Base-by-base conservation (phyloP, 164 flowering plant species). In the Euptelea pleiosperma region DNA sequence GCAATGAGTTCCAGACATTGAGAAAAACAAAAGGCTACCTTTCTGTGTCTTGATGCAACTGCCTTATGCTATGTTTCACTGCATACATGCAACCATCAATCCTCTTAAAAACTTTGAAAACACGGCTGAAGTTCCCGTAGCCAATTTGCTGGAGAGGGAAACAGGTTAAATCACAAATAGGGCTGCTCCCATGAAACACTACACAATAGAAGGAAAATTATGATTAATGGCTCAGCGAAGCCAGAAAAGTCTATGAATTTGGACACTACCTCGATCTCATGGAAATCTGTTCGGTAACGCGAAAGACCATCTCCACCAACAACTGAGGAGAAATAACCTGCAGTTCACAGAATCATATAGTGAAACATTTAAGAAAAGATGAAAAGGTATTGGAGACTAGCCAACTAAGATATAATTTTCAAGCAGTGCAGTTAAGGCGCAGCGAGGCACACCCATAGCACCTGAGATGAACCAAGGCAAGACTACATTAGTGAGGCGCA, bases 11-110 rank as follows among this genome's bases (percentile, higher is more conserved):
- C 8, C 45, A 0, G 43, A n/a, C 8, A 40, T 25, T 19, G 51
- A 53, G 55, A 62, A 58, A 19, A 3, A 58, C 3, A 29, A 35
- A 26, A 62, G 22, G 16, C 30, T 74, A 88, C 99, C 96, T 93
- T 52, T 93, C 97, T 1, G 73, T 69, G n/a, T 86, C 96, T 57
- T 71, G 90, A 64, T 75, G 79, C 67, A 93, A 67, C 55, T 74
- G 80, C 63, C 71, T 71, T 46, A 71, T 80, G 76, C 84, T 83
- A 53, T 68, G 82, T 63, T 93, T 93, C 57, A 93, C 96, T n/a
- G 97, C 99, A 76, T 93, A 90, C 77, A 93, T 55, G 68, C 96
- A 88, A 61, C 99, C 97, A 70, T 93, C 99, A 59, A 88, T 85
- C 76, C 97, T 84, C 77, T 86, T 93, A 75, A 90, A 57, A 26